Percentiles rank a stretch among this genome's conserved stretches.
Conservation (phyloP, 176 grass and related monocot species). For the Metroxylon sagu region DNA sequence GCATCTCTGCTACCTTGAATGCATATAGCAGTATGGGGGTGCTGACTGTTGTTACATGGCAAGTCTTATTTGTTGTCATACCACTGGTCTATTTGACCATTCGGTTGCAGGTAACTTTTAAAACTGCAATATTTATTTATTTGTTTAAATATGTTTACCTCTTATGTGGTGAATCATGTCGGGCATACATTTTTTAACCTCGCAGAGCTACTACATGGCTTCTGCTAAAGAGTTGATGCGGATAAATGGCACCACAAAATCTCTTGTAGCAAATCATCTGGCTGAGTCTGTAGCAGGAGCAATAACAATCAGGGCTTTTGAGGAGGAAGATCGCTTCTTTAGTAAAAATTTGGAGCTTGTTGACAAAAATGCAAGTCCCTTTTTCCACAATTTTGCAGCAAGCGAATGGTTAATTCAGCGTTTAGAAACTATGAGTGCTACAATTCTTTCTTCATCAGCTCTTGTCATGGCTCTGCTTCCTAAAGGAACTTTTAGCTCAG, state of each 20-base stretch:
- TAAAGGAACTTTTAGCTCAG: conserved; percentile 66
- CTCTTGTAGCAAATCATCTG: conserved; percentile 76
- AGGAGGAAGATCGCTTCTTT: conserved; percentile 83
- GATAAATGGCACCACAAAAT: conserved; percentile 93
- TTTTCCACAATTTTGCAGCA: conserved; percentile 68
- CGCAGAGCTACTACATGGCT: conserved; percentile 75
- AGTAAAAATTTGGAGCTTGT: conserved; percentile 54
- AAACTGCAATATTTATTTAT: neutral
- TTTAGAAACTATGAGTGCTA: conserved; percentile 69
- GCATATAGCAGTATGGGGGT: conserved; percentile 72
- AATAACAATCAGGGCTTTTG: conserved; percentile 76
- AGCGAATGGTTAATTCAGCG: conserved; percentile 86
- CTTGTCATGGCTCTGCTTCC: conserved; percentile 80
- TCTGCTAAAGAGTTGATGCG: conserved; percentile 94
- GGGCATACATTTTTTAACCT: no score
- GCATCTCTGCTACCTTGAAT: conserved; percentile 43
- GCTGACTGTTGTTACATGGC: conserved; percentile 80
- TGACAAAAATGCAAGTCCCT: conserved; percentile 82
- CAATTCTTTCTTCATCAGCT: conserved; percentile 60
- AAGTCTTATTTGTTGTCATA: conserved; percentile 69
- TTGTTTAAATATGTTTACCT: conserved; percentile 13
- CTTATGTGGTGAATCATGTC: no score
- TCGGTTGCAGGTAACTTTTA: conserved; percentile 52
- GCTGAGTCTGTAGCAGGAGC: conserved; percentile 73
- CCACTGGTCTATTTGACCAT: conserved; percentile 62